A percentile compares a stretch with the other conserved stretches of the same genome.
Conservation (phyloP, 2,329 filamentous ascomycete genomes). For the Botrytis galanthina region DNA sequence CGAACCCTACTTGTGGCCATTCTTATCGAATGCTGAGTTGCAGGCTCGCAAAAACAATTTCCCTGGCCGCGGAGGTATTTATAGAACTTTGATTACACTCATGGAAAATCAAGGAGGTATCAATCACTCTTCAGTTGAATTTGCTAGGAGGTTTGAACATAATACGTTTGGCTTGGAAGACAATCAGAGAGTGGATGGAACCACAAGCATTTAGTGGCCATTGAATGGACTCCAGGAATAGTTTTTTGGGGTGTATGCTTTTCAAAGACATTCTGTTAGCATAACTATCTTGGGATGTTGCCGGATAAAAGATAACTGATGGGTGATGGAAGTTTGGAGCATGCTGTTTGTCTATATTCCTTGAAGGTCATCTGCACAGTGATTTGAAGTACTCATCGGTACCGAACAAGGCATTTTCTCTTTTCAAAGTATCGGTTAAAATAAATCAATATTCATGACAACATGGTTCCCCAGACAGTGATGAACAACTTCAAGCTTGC, state of each 20-base stretch:
- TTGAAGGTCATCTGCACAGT: not conserved
- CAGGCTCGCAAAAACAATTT: not conserved
- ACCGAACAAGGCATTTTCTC: not conserved
- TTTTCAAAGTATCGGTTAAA: not conserved
- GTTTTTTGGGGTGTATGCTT: not conserved
- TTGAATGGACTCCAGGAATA: not conserved
- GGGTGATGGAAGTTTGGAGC: not conserved
- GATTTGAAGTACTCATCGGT: no score
- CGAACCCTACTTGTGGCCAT: not conserved
- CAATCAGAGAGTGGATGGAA: not conserved
- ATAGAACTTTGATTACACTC: not conserved
- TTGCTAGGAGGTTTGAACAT: accelerated
- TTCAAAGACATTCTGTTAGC: not conserved
- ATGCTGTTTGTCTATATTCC: not conserved
- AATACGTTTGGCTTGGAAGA: accelerated
- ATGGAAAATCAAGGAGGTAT: not conserved
- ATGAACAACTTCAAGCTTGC: not conserved
- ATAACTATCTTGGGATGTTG: not conserved
- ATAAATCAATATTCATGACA: not conserved
- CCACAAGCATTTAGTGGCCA: no score
- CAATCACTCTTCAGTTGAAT: not conserved
- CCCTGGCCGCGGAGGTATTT: not conserved
- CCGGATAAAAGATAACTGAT: not conserved
- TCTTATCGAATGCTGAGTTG: not conserved
- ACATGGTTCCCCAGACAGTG: not conserved